Conservation (phyloP, 1,284 basidiomycete species). For the Rhodofomes roseus region DNA sequence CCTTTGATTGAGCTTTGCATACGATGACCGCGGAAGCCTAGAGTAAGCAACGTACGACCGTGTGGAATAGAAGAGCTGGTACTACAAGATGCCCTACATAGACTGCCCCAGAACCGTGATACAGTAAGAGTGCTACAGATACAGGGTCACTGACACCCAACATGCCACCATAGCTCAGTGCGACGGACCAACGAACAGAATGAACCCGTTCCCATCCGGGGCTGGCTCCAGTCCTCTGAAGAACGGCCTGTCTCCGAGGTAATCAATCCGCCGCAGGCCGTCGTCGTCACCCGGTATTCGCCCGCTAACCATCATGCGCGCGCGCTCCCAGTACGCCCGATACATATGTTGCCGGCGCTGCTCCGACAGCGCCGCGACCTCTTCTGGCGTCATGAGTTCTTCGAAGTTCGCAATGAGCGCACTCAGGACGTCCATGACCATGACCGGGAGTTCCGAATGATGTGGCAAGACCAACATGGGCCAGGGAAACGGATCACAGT, state of each 20-base stretch:
- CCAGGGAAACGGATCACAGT: constrained; percentile 45
- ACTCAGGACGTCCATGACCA: constrained; percentile 45
- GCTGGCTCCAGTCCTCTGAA: constrained; percentile 55
- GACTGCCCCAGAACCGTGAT: neutral
- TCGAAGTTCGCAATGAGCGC: constrained; percentile 45
- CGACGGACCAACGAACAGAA: constrained; percentile 44
- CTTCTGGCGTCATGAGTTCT: constrained; percentile 35
- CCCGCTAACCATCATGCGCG: constrained; percentile 12
- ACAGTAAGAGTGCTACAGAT: neutral
- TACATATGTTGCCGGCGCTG: constrained; percentile 28
- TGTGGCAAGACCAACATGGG: constrained; percentile 39
- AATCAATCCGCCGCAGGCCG: constrained; percentile 47
- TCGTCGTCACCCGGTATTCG: constrained; percentile 23
- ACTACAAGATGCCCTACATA: neutral
- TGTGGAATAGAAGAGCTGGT: neutral
- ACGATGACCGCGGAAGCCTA: neutral
- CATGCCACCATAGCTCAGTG: neutral
- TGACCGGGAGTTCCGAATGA: constrained; percentile 38
- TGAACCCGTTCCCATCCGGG: constrained; percentile 47
- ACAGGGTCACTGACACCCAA: neutral
- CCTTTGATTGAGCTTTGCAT: neutral
- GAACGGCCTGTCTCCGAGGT: constrained; percentile 43
- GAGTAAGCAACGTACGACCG: neutral
- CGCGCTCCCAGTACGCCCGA: constrained; percentile 29
- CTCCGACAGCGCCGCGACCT: constrained; percentile 30